These are phyloP conservation scores for Ilex aquifolium DNA, from an alignment of 257 asterid species.

Conservation along the genomic window DNA sequence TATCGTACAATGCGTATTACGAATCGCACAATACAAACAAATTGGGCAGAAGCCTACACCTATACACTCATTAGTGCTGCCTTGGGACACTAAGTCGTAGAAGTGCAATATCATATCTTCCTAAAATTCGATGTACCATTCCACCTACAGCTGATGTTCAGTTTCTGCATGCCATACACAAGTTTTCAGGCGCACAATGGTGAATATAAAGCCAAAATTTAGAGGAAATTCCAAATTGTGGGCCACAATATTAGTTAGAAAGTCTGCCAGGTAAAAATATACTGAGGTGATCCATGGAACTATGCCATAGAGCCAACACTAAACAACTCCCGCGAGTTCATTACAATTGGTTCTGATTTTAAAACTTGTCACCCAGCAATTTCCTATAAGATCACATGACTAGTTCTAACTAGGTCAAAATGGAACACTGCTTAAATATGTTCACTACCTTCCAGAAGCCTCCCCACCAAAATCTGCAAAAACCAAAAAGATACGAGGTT, in stretches of 20 bases:
- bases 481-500: constrained; percentile 3
- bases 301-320: too few species aligned
- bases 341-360: too few species aligned
- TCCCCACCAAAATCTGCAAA: constrained; percentile 83
- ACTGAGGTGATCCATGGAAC: too few species aligned
- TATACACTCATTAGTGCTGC: neutral
- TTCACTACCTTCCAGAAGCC: constrained; percentile 79
- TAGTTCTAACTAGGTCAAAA: neutral
- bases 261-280: too few species aligned
- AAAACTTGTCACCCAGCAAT: too few species aligned
- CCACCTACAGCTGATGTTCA: neutral
- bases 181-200: too few species aligned
- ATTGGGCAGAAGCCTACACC: neutral
- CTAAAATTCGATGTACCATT: neutral
- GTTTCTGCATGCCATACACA: neutral
- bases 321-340: too few species aligned
- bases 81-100: neutral
- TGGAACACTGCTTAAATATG: constrained; percentile 17
- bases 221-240: neutral
- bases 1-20: too few species aligned
- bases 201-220: neutral
- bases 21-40: too few species aligned
- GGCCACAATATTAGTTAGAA: neutral
- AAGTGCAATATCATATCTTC: too few species aligned
- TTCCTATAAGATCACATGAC: too few species aligned